Percentiles rank a stretch among this genome's conserved stretches.
Evolutionary conservation across 306 rosid species (phyloP).

Genomic region (Cucurbita argyrosperma): DNA sequence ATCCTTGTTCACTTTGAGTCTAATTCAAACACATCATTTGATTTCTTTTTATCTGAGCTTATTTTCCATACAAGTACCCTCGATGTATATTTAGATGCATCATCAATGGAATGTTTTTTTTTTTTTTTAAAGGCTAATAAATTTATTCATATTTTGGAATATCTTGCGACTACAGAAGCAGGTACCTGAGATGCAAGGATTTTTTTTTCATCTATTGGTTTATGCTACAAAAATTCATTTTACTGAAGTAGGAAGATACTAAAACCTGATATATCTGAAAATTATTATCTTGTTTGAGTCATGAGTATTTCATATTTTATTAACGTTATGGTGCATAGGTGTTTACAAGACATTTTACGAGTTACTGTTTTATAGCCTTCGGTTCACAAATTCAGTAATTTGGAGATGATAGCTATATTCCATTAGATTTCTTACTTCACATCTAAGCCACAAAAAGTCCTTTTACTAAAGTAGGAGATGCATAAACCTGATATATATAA

Average conservation of each 20-base stretch:
- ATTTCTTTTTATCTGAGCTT: neutral
- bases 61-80: neutral
- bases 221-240: neutral
- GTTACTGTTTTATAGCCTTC: constrained; percentile 83
- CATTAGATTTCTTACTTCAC: neutral
- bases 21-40: neutral
- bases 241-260: neutral
- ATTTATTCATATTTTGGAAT: neutral
- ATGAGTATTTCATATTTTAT: neutral
- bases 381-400: neutral
- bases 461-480: neutral
- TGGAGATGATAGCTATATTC: too few relatives aligned
- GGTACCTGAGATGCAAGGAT: neutral
- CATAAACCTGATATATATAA: neutral
- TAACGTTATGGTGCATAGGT: constrained; percentile 30
- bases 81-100: neutral
- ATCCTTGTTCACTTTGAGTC: neutral
- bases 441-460: neutral
- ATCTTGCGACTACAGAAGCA: neutral
- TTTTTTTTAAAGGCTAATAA: too few relatives aligned
- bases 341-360: constrained; percentile 87
- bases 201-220: neutral
- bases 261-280: neutral
- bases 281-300: neutral
- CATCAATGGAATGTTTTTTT: too few relatives aligned